Evolutionary conservation across 768 basidiomycete species (phyloP).

Genomic region (Calvatia gigantea): DNA sequence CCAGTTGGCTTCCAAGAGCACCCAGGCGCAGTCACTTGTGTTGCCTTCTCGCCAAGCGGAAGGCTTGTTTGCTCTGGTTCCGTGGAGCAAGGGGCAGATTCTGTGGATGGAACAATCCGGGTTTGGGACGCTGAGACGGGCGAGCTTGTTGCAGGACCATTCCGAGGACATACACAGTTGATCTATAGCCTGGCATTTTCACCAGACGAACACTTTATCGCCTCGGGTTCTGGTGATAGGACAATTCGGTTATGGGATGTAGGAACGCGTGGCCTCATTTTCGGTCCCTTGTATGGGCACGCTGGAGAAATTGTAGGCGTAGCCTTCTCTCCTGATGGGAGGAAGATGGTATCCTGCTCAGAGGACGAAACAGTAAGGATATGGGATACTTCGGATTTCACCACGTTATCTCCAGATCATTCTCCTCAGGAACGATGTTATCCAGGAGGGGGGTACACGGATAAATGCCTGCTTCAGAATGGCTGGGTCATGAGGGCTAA

Average conservation of each 20-base stretch:
- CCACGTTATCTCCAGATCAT: not conserved
- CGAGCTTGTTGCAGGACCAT: conserved; percentile 7
- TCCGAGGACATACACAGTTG: conserved; percentile 28
- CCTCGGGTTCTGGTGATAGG: conserved; percentile 6
- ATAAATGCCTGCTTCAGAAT: conserved; percentile 10
- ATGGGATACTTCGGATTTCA: conserved; percentile 23
- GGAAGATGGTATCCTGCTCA: conserved; percentile 30
- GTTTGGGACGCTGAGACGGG: conserved; percentile 19
- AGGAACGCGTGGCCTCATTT: not conserved
- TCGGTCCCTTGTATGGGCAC: conserved; percentile 5
- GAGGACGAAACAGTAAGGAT: conserved; percentile 31
- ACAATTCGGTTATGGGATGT: conserved; percentile 12
- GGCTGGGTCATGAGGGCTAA: conserved; percentile 13
- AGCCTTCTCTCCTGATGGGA: conserved; percentile 25
- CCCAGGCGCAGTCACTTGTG: conserved; percentile 12
- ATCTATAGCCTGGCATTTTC: conserved; percentile 34
- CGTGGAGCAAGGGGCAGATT: too few relatives aligned
- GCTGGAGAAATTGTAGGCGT: not conserved
- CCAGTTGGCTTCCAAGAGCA: conserved; percentile 18
- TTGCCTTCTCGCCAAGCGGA: conserved; percentile 19
- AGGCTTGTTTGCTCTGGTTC: conserved; percentile 12
- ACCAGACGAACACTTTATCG: conserved; percentile 9
- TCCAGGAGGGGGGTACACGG: not conserved
- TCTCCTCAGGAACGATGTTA: not conserved
- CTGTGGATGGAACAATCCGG: conserved; percentile 18